phyloP scores from a whole-genome alignment of 2,329 filamentous ascomycete genomes.

The Colletotrichum higginsianum region DNA sequence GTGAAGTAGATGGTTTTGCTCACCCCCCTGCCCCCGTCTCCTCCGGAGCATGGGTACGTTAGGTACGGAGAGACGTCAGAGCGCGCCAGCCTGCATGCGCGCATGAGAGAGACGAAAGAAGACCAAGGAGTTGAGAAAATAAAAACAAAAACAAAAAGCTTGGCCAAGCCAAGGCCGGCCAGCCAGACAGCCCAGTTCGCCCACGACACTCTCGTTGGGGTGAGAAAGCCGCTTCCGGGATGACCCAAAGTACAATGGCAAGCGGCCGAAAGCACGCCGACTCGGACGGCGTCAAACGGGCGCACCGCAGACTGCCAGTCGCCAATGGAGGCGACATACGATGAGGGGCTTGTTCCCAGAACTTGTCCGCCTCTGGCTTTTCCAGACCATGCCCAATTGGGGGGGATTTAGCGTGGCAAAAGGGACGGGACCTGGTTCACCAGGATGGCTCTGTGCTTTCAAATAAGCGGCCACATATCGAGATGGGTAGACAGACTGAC shows the following conservation, averaged over 20 bases:
- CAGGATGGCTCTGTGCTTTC: slow-evolving; percentile 18
- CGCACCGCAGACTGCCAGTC: slow-evolving; percentile 28
- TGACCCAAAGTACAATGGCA: slow-evolving; percentile 10
- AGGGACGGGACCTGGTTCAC: slow-evolving; percentile 1
- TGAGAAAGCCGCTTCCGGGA: slow-evolving; percentile 38
- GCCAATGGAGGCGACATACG: slow-evolving; percentile 17
- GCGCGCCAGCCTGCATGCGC: slow-evolving; percentile 21
- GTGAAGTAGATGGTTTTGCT: slow-evolving; percentile 8
- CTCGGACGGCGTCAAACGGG: slow-evolving; percentile 38
- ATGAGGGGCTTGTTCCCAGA: slow-evolving; percentile 36
- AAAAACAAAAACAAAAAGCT: background rate
- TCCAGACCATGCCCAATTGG: slow-evolving; percentile 32
- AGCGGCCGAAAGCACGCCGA: slow-evolving; percentile 26
- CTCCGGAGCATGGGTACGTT: slow-evolving; percentile 10
- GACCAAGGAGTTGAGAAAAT: background rate
- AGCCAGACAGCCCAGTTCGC: too few species aligned
- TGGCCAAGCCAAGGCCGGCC: background rate
- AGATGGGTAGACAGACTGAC: background rate
- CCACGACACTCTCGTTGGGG: slow-evolving; percentile 10
- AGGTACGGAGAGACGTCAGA: slow-evolving; percentile 24
- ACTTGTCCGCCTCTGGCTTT: slow-evolving; percentile 20
- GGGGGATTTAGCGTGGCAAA: slow-evolving; percentile 14
- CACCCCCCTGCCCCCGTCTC: slow-evolving; percentile 10
- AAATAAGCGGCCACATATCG: background rate
- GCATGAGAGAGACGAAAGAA: slow-evolving; percentile 19